These are phyloP conservation scores for Fraxinus velutina DNA, from an alignment of 305 asterid species.

Conservation along the genomic window DNA sequence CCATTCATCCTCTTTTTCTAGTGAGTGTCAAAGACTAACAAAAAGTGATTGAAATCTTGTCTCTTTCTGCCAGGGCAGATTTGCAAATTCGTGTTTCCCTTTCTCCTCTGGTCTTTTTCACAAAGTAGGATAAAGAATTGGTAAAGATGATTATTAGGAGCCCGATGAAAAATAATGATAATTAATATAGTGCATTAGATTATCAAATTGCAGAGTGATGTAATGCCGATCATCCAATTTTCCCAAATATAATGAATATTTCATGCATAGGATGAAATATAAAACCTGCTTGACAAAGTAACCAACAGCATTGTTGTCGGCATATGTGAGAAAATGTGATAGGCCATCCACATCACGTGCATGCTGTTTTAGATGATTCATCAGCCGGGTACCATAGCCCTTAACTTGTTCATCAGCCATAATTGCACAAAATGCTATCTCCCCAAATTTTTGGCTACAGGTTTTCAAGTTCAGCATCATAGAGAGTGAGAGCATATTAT, in stretches of 20 bases:
- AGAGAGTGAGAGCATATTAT: neutral
- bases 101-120: neutral
- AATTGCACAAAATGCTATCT: conserved; percentile 97
- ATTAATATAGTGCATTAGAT: neutral
- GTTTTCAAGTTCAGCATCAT: conserved; percentile 11
- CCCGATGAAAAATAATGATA: neutral
- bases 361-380: conserved; percentile 92
- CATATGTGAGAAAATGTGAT: conserved; percentile 94
- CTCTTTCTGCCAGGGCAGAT: neutral
- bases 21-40: neutral
- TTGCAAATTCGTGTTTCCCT: neutral
- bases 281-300: conserved; percentile 95
- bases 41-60: neutral
- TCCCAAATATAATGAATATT: conserved; percentile 6
- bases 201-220: neutral
- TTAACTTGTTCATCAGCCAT: conserved; percentile 96
- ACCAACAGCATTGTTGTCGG: conserved; percentile 98
- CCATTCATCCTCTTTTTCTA: neutral
- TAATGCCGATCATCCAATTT: conserved; percentile 15
- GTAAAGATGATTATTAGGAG: neutral
- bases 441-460: conserved; percentile 96
- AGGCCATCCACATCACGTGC: conserved; percentile 96
- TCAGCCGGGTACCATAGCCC: conserved; percentile 96
- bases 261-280: conserved; percentile 1
- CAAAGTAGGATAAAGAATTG: neutral